Percentiles rank a stretch among this genome's conserved stretches.
These are phyloP conservation scores for Suillus paluster DNA, from an alignment of 768 basidiomycete genomes.

Conservation along the genomic window DNA sequence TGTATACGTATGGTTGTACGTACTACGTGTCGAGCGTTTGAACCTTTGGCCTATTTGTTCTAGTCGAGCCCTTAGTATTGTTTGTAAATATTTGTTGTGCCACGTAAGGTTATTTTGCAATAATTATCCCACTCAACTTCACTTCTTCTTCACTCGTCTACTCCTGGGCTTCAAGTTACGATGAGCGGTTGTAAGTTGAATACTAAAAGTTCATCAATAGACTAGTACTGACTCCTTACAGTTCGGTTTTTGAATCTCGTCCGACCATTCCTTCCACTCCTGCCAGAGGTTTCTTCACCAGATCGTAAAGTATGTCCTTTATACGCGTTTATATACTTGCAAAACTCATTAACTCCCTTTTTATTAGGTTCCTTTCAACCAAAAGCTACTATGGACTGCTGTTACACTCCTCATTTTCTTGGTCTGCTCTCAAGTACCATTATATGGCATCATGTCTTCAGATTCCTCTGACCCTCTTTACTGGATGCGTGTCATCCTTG, in stretches of 20 bases:
- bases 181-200: conserved; percentile 80
- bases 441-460: conserved; percentile 99
- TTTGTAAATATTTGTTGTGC: conserved; percentile 6
- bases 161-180: conserved; percentile 38
- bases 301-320: conserved; percentile 81
- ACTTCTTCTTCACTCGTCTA: conserved; percentile 24
- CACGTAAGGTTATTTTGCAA: conserved; percentile 6
- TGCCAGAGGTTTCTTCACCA: conserved; percentile 97
- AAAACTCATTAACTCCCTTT: conserved; percentile 9
- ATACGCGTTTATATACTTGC: conserved; percentile 9
- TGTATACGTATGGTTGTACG: too few relatives aligned
- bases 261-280: conserved; percentile 94
- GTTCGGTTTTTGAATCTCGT: conserved; percentile 98
- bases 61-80: too few relatives aligned
- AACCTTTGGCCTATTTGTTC: too few relatives aligned
- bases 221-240: conserved; percentile 34
- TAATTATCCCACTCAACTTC: conserved; percentile 10
- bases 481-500: conserved; percentile 99
- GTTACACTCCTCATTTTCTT: conserved; percentile 99
- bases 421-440: conserved; percentile 98
- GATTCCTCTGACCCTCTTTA: conserved; percentile 99
- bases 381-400: conserved; percentile 98
- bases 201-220: neutral
- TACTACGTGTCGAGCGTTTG: too few relatives aligned
- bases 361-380: conserved; percentile 91